Evolutionary conservation across 108 stramenopile species (phyloP).

Genomic region (Stephanodiscus minutulus): DNA sequence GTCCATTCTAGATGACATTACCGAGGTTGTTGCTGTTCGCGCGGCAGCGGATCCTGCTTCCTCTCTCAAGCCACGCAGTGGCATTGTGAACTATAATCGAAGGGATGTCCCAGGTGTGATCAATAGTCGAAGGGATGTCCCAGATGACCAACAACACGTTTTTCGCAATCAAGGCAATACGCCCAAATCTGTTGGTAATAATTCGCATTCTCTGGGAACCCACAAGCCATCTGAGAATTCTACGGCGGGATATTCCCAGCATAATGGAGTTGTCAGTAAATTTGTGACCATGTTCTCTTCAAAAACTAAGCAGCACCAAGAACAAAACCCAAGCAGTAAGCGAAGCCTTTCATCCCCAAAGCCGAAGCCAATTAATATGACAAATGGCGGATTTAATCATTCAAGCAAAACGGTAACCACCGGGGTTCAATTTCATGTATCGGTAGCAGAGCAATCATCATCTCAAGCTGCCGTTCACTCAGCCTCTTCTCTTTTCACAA

Average conservation of each 20-base stretch:
- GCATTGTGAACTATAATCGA: slow-evolving; percentile 2
- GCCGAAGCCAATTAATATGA: background rate
- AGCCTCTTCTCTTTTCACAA: background rate
- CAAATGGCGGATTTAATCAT: background rate
- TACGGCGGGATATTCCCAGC: slow-evolving; percentile 1
- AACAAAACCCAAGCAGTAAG: background rate
- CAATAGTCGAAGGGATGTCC: background rate
- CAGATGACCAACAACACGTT: background rate
- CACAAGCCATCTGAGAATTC: slow-evolving; percentile 3
- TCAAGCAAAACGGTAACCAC: background rate
- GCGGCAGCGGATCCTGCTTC: background rate
- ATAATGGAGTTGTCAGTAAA: slow-evolving; percentile 23
- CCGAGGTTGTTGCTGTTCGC: slow-evolving; percentile 6
- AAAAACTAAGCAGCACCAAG: slow-evolving; percentile 16
- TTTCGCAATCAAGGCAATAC: background rate
- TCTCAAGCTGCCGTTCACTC: background rate
- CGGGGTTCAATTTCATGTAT: slow-evolving; percentile 25
- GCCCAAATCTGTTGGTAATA: background rate
- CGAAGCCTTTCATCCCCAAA: background rate
- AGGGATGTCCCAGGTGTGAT: background rate
- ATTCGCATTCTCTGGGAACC: background rate
- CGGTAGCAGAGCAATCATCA: background rate
- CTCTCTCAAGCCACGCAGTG: background rate
- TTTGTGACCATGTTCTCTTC: slow-evolving; percentile 30
- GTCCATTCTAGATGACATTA: slow-evolving; percentile 11